phyloP scores from a whole-genome alignment of 768 basidiomycete genomes.

The Jaapia argillacea region DNA sequence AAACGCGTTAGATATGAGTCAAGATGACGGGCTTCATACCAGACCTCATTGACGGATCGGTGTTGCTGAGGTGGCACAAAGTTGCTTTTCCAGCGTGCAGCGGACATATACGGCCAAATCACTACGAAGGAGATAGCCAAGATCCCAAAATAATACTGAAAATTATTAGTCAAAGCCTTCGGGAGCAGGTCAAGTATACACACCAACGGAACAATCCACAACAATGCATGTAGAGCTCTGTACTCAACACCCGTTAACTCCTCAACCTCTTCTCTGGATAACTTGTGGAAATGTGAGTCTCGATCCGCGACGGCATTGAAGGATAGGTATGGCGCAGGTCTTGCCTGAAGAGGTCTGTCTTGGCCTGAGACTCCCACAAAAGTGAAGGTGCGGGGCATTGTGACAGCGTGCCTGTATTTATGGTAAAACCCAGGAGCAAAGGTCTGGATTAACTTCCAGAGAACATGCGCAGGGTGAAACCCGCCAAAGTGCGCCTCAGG shows the following conservation, averaged over 20 bases:
- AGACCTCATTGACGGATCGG: conserved; percentile 28
- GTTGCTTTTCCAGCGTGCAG: conserved; percentile 25
- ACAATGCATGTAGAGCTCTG: conserved; percentile 63
- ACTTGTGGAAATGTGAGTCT: conserved; percentile 56
- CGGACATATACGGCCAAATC: conserved; percentile 35
- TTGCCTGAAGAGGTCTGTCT: too few relatives aligned
- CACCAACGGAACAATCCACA: conserved; percentile 71
- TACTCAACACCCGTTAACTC: conserved; percentile 92
- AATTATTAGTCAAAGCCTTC: too few relatives aligned
- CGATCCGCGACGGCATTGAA: conserved; percentile 71
- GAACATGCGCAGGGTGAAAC: too few relatives aligned
- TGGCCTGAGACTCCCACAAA: too few relatives aligned
- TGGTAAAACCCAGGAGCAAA: conserved; percentile 51
- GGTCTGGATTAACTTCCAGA: conserved; percentile 32
- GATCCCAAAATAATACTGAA: conserved; percentile 34
- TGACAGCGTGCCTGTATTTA: conserved; percentile 54
- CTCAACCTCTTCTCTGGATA: conserved; percentile 73
- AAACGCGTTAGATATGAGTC: background rate
- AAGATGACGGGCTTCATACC: conserved; percentile 18
- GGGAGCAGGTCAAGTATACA: too few relatives aligned
- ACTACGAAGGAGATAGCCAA: conserved; percentile 33
- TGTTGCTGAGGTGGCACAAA: conserved; percentile 27
- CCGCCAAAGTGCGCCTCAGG: too few relatives aligned
- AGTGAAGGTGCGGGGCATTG: conserved; percentile 52
- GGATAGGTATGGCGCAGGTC: conserved; percentile 56